phyloP scores from a whole-genome alignment of 345 rosid genomes.

The Ailanthus altissimus region DNA sequence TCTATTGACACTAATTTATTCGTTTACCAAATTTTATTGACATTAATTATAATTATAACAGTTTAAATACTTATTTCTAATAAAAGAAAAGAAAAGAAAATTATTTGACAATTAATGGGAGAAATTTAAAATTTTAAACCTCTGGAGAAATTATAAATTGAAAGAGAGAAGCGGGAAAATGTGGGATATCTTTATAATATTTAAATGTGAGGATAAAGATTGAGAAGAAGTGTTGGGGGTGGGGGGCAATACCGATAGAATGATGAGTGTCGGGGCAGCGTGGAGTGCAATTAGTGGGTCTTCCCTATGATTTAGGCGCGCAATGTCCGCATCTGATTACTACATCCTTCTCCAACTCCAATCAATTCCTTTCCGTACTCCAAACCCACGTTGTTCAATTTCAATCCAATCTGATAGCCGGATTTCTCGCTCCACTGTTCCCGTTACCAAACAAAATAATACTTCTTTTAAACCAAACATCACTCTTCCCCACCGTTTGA shows the following conservation, averaged over 20 bases:
- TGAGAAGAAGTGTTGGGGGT: conserved; percentile 21
- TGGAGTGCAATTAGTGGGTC: conserved; percentile 59
- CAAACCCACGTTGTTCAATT: conserved; percentile 35
- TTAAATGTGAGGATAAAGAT: conserved; percentile 22
- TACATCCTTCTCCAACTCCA: too few relatives aligned
- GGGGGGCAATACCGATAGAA: conserved; percentile 43
- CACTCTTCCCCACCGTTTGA: background rate
- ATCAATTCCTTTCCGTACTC: conserved; percentile 22
- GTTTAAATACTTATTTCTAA: too few relatives aligned
- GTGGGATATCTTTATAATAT: conserved; percentile 24
- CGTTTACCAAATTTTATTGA: too few relatives aligned
- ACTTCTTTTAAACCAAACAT: background rate
- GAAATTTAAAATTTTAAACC: background rate
- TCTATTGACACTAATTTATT: too few relatives aligned
- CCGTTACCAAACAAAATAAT: background rate
- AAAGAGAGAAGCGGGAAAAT: conserved; percentile 6
- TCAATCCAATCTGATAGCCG: conserved; percentile 38
- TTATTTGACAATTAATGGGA: background rate
- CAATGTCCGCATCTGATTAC: conserved; percentile 66
- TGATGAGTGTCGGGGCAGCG: conserved; percentile 64
- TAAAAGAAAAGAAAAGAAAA: too few relatives aligned
- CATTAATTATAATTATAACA: too few relatives aligned
- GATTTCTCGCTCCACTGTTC: conserved; percentile 53
- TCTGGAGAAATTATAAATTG: background rate
- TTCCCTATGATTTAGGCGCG: conserved; percentile 66